Evolutionary conservation across 1,284 basidiomycete species (phyloP), one percentile per base, ranked within the genome.

Genomic region (Chondrostereum purpureum): DNA sequence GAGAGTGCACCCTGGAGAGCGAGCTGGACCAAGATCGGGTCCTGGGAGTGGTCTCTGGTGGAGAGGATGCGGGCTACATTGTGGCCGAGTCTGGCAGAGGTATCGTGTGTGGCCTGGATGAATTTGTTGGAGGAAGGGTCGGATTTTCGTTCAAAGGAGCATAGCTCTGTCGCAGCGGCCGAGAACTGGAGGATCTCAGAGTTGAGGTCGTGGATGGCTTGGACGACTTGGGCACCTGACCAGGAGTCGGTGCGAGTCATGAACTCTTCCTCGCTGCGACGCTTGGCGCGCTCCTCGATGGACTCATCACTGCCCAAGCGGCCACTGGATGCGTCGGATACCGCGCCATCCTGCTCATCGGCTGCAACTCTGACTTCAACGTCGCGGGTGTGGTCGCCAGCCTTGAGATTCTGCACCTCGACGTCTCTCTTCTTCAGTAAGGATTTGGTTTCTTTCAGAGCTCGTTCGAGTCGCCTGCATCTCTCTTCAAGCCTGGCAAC

Each of bases 191-290:
- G 72, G 48, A 87, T 83, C 62, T 87, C 84, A 0, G 80, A 77
- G 58, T 88, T 88, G 58, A 88, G 69, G 55, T 88, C 83, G 52
- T 83, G 80, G n/a, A 88, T 76, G 4, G 82, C 77, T 57, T 86
- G 83, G 44, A 87, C 73, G 58, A 86, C 72, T 56, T 86, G 83
- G 1, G 80, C 79, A 16, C 84, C 84, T 2, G 83, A 84, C 81
- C 80, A 85, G 34, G 69, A 69, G 61, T 87, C 84, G 20, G 75
- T 79, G 53, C 83, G 79, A 12, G 82, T 83, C 60, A 87, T 69
- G 62, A 80, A 87, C 17, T 72, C 66, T 56, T 87, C 84, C 48
- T 69, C 63, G 54, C 74, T 75, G 46, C 73, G 75, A 12, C 42
- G 43, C 8, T 43, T 20, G n/a, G 59, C 61, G 2, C 63, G 68